Base-by-base conservation (phyloP, 2,329 filamentous ascomycete species). In the Metarhizium brunneum region DNA sequence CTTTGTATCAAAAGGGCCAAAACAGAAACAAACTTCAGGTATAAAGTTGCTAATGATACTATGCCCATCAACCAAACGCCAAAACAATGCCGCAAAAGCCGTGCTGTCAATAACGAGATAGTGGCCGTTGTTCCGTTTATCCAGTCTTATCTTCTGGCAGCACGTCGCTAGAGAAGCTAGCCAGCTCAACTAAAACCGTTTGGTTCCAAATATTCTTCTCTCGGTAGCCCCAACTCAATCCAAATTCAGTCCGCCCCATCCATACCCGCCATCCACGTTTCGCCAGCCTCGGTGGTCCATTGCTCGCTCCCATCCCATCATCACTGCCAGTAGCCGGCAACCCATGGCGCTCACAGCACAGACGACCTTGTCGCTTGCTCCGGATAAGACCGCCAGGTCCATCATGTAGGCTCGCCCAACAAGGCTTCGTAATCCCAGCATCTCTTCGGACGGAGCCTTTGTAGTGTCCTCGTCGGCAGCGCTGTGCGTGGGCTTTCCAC, bases 331-430 rank as follows among this genome's bases (percentile, higher is more conserved):
- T 54, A 95, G 64, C 25, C 88, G 80, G 68, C 90, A 95, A 0
- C 82, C 83, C 70, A 78, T 82, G 38, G 85, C 82, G 62, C 86
- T 89, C 29, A 92, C 85, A 2, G 85, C 87, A 65, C 90, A 95
- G 1, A 95, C 79, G 7, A 94, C 77, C 13, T 76, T 78, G 67
- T 94, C 89, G 55, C 81, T 83, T 16, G 82, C 80, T 32, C 79
- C 76, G 0, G 84, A 82, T 48, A 95, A 73, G 29, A 95, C 86
- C 0, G 86, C 83, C 55, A 95, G 71, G 70, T 95, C 90, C 71
- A 95, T 81, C 68, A 91, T 72, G 70, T 94, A 95, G 2, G 88
- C 87, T n/a, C 90, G 74, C 0, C 85, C 90, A 4, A 95, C 82
- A 35, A 92, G 75, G 68, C 87, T 85, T 50, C 90, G 78, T 61